These are phyloP conservation scores for Amylostereum chailletii DNA, from an alignment of 1,284 basidiomycete genomes.

Conservation along the genomic window DNA sequence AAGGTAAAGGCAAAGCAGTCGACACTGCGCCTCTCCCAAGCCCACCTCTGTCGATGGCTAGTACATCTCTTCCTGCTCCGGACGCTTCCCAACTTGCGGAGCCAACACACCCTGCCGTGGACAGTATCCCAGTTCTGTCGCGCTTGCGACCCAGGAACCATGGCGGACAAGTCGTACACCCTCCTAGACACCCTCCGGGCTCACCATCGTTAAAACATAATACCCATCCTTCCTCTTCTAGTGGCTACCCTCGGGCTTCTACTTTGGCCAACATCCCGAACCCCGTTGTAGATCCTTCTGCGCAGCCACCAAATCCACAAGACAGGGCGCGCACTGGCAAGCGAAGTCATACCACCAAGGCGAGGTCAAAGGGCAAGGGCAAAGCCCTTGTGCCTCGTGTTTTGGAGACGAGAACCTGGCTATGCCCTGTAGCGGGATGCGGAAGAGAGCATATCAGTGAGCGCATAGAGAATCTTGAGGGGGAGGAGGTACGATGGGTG, in stretches of 20 bases:
- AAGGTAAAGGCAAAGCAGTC: too few relatives aligned
- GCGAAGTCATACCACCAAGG: background rate
- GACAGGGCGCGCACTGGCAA: too few relatives aligned
- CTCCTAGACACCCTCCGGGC: conserved; percentile 1
- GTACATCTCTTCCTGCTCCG: conserved; percentile 1
- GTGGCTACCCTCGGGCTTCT: too few relatives aligned
- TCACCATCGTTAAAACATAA: background rate
- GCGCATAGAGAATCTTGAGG: conserved; percentile 36
- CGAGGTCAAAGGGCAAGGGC: conserved; percentile 25
- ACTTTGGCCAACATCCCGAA: too few relatives aligned
- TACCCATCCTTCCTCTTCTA: background rate
- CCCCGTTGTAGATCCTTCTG: too few relatives aligned
- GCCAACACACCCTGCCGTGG: background rate
- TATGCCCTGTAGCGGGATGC: conserved; percentile 54
- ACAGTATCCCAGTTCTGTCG: conserved; percentile 36
- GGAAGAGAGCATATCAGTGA: conserved; percentile 45
- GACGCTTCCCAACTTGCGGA: conserved; percentile 3
- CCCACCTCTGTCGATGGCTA: conserved; percentile 6
- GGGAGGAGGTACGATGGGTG: conserved; percentile 25
- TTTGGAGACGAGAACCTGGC: conserved; percentile 46
- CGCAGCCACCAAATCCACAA: too few relatives aligned
- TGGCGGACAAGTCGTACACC: conserved; percentile 10
- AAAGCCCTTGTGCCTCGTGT: conserved; percentile 26
- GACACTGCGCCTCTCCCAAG: too few relatives aligned
- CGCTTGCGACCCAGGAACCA: conserved; percentile 38